Conservation (phyloP, 306 rosid species). For the Erythrophleum fordii region DNA sequence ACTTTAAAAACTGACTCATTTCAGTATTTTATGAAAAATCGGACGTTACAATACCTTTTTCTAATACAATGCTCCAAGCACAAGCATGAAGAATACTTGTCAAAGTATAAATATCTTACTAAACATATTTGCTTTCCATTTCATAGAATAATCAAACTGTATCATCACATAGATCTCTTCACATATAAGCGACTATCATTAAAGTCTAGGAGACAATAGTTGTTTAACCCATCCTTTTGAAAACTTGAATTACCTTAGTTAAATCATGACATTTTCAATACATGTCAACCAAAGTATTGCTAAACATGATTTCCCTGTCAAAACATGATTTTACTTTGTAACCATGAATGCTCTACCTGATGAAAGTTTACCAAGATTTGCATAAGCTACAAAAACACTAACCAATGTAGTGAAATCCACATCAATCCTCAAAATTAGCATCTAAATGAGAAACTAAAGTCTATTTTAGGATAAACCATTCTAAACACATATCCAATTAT, state of each 20-base stretch:
- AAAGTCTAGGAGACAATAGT: slow-evolving; percentile 85
- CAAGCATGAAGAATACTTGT: slow-evolving; percentile 67
- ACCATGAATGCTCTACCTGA: slow-evolving; percentile 66
- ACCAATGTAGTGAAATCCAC: slow-evolving; percentile 73
- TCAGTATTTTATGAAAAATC: too few species aligned
- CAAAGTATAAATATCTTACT: slow-evolving; percentile 55
- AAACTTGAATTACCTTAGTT: slow-evolving; percentile 49
- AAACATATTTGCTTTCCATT: slow-evolving; percentile 57
- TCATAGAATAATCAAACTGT: slow-evolving; percentile 57
- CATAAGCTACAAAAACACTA: slow-evolving; percentile 68
- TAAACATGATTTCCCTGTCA: slow-evolving; percentile 48
- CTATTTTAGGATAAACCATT: slow-evolving; percentile 54
- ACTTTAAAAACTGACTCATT: too few species aligned
- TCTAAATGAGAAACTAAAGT: slow-evolving; percentile 50
- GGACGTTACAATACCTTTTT: too few species aligned
- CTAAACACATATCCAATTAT: slow-evolving; percentile 64
- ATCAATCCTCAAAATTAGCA: slow-evolving; percentile 46
- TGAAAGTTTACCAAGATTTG: slow-evolving; percentile 48
- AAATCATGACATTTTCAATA: slow-evolving; percentile 71
- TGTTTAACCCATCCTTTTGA: slow-evolving; percentile 58
- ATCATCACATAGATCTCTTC: slow-evolving; percentile 58
- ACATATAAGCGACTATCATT: slow-evolving; percentile 59
- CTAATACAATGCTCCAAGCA: slow-evolving; percentile 55
- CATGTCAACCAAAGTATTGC: slow-evolving; percentile 71
- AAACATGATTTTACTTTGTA: slow-evolving; percentile 54